Percentiles rank a stretch among this genome's conserved stretches.
Conservation (phyloP, 768 basidiomycete species). For the Lentinula edodes region DNA sequence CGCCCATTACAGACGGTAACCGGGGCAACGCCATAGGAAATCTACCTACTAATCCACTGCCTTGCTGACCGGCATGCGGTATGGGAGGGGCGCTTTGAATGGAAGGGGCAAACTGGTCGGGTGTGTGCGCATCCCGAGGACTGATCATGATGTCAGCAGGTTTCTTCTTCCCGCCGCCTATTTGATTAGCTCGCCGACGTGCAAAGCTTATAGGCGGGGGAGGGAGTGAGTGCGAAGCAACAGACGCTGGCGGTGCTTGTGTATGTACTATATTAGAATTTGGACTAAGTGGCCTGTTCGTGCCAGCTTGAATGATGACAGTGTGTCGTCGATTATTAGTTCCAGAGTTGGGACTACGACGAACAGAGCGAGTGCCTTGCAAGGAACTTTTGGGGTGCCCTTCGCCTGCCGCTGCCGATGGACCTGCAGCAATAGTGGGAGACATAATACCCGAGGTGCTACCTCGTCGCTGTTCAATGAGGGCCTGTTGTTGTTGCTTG, state of each 20-base stretch:
- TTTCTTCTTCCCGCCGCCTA: constrained; percentile 56
- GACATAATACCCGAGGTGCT: constrained; percentile 42
- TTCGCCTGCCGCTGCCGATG: constrained; percentile 17
- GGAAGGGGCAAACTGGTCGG: constrained; percentile 54
- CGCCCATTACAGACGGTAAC: constrained; percentile 47
- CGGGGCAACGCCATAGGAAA: constrained; percentile 65
- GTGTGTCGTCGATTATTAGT: constrained; percentile 21
- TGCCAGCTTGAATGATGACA: constrained; percentile 14
- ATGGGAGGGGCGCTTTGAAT: constrained; percentile 78
- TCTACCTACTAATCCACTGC: constrained; percentile 35
- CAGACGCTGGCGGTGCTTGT: constrained; percentile 18
- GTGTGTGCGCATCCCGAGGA: constrained; percentile 50
- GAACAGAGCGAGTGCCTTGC: constrained; percentile 19
- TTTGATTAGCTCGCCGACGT: constrained; percentile 60
- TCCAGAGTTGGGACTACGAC: constrained; percentile 32
- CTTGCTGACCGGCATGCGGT: constrained; percentile 40
- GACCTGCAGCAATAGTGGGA: constrained; percentile 20
- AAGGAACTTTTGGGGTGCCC: constrained; percentile 23
- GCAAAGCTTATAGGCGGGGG: constrained; percentile 77
- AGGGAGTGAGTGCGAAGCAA: constrained; percentile 42
- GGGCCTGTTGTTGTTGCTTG: constrained; percentile 68
- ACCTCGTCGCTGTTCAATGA: constrained; percentile 65
- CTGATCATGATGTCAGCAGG: constrained; percentile 79
- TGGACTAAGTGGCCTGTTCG: constrained; percentile 29
- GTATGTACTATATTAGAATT: constrained; percentile 17